phyloP scores from a whole-genome alignment of 1,284 basidiomycete genomes.

The Earliella scabrosa region DNA sequence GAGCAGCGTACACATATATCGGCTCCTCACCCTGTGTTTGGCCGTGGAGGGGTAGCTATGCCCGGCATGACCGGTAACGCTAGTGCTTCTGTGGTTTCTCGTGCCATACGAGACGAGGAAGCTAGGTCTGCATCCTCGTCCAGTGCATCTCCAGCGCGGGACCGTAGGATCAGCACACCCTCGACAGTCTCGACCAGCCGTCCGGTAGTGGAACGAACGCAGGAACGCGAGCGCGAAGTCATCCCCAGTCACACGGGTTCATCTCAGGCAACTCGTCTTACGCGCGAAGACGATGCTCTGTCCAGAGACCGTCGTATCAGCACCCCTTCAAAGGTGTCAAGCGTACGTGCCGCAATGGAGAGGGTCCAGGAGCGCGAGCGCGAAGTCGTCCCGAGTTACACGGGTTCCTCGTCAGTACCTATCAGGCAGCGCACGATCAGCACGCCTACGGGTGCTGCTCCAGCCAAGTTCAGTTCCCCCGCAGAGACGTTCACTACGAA shows the following conservation, averaged over 20 bases:
- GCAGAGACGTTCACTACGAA: slow-evolving; percentile 14
- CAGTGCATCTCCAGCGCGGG: slow-evolving; percentile 20
- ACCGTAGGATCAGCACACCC: slow-evolving; percentile 40
- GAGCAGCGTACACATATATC: slow-evolving; percentile 56
- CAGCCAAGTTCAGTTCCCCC: slow-evolving; percentile 2
- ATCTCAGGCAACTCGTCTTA: background rate
- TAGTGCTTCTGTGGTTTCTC: slow-evolving; percentile 23
- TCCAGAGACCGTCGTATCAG: slow-evolving; percentile 38
- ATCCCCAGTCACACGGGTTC: slow-evolving; percentile 8
- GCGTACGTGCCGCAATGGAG: background rate
- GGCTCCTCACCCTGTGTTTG: slow-evolving; percentile 74
- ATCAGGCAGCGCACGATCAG: slow-evolving; percentile 46
- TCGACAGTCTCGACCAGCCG: slow-evolving; percentile 35
- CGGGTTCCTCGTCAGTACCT: slow-evolving; percentile 15
- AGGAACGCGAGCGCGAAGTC: slow-evolving; percentile 27
- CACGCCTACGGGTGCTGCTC: slow-evolving; percentile 26
- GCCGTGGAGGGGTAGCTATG: slow-evolving; percentile 72
- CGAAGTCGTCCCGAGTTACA: slow-evolving; percentile 25
- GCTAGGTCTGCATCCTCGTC: slow-evolving; percentile 5
- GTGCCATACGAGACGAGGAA: slow-evolving; percentile 22
- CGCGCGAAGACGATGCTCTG: background rate
- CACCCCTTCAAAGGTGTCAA: slow-evolving; percentile 41
- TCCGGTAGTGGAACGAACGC: slow-evolving; percentile 40
- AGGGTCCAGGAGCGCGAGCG: slow-evolving; percentile 19
- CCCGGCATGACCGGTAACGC: slow-evolving; percentile 59